Evolutionary conservation across 202 grass and related monocot species (phyloP).

Genomic region (Setaria italica): DNA sequence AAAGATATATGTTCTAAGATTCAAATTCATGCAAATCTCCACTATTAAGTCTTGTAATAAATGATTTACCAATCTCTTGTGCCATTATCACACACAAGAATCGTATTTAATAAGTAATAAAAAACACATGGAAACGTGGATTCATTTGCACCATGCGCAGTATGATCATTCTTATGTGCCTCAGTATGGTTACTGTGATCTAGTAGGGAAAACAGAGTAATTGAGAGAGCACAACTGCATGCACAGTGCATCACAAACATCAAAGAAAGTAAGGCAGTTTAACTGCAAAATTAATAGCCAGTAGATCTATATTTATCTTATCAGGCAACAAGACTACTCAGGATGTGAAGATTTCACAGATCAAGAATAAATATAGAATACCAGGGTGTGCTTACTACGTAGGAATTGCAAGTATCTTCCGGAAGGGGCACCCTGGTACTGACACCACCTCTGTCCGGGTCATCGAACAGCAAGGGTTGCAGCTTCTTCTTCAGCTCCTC

Average conservation of each 20-base stretch:
- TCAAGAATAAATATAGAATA: neutral
- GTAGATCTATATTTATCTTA: slow-evolving; percentile 7
- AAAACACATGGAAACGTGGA: too few species aligned
- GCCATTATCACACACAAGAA: too few species aligned
- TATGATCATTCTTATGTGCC: too few species aligned
- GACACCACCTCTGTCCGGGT: slow-evolving; percentile 48
- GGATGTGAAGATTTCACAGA: slow-evolving; percentile 13
- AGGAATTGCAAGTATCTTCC: slow-evolving; percentile 70
- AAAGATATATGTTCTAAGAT: too few species aligned
- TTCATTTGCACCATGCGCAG: too few species aligned
- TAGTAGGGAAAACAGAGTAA: too few species aligned
- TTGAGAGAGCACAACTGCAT: too few species aligned
- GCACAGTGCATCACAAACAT: neutral
- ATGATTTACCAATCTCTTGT: too few species aligned
- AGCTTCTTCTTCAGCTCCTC: slow-evolving; percentile 94
- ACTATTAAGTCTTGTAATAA: too few species aligned
- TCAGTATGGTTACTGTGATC: too few species aligned
- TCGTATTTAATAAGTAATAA: too few species aligned
- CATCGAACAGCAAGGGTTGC: slow-evolving; percentile 78
- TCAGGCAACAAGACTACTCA: slow-evolving; percentile 5
- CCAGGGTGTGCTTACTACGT: slow-evolving; percentile 46
- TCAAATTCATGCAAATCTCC: too few species aligned
- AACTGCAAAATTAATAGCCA: slow-evolving; percentile 16
- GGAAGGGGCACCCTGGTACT: slow-evolving; percentile 48
- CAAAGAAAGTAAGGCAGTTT: slow-evolving; percentile 4